These are phyloP conservation scores for Begonia masoniana DNA, from an alignment of 306 rosid genomes.

Conservation along the genomic window DNA sequence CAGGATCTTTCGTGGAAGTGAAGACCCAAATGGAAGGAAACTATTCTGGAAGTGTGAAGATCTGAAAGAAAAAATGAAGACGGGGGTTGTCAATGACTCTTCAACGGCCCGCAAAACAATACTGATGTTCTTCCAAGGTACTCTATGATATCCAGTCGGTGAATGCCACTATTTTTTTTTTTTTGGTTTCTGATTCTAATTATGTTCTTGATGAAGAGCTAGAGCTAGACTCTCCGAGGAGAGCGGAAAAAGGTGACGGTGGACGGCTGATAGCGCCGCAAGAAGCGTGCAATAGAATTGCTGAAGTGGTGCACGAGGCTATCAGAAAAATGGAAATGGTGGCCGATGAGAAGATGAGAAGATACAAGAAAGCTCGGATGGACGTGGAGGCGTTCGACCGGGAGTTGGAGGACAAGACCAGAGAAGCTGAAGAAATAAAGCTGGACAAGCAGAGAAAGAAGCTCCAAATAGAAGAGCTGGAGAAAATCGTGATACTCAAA, in stretches of 20 bases:
- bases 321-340: constrained; percentile 90
- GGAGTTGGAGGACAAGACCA: constrained; percentile 73
- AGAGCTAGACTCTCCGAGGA: constrained; percentile 58
- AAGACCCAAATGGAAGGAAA: constrained; percentile 71
- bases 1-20: constrained; percentile 82
- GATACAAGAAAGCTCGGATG: constrained; percentile 83
- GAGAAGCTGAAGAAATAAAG: constrained; percentile 76
- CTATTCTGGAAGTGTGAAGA: constrained; percentile 77
- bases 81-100: too few species aligned
- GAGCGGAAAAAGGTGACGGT: constrained; percentile 71
- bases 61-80: constrained; percentile 59
- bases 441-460: constrained; percentile 69
- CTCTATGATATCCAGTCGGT: too few species aligned
- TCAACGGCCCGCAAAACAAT: too few species aligned
- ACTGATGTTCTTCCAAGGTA: too few species aligned
- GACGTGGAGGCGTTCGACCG: constrained; percentile 75
- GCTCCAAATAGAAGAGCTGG: constrained; percentile 76
- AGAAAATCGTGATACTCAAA: constrained; percentile 90
- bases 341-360: constrained; percentile 89
- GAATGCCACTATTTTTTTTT: too few species aligned
- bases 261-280: constrained; percentile 85
- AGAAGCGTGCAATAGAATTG: constrained; percentile 87
- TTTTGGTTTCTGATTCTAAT: constrained; percentile 4
- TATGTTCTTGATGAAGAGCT: constrained; percentile 45
- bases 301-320: constrained; percentile 95